Base-by-base conservation (phyloP, 2,329 filamentous ascomycete genomes). In the Ophiostoma piceae region DNA sequence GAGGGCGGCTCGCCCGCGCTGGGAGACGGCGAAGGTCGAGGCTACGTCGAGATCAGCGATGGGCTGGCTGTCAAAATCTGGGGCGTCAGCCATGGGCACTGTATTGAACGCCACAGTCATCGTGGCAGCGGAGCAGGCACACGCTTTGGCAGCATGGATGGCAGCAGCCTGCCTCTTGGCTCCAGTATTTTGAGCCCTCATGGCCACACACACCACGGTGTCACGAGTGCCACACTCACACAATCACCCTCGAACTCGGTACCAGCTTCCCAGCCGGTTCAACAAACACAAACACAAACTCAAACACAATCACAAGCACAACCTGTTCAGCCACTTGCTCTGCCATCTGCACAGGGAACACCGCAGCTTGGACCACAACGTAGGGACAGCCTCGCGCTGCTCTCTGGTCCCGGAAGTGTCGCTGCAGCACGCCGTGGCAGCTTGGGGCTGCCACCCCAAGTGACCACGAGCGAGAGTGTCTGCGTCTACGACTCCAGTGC, bases 401-500 rank as follows among this genome's bases (percentile, higher is more conserved):
- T 66, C 2, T 68, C 71, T 8, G 47, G 60, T 19, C 64, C 54
- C 1, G 70, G 67, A 64, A 51, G 57, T 32, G 57, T 60, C 22
- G 70, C 35, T 19, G n/a, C 62, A 9, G 35, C 62, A 39, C 35
- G 57, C 67, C 16, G 64, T 39, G 2, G 66, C 69, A 22, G 71
- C 68, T 11, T 71, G 65, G 5, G n/a, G 29, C 14, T 72, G 69
- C 29, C 67, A 69, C 9, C 37, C 11, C 39, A 41, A 1, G 37
- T 54, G 26, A 35, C 69, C 7, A 54, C 78, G n/a, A 78, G 77
- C 67, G 84, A 88, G 70, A 81, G 80, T 22, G 76, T 84, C 43
- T 93, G 90, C 74, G 90, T 93, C 0, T 90, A 92, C 71, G 92
- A 97, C 77, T 96, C 92, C 73, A 95, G 93, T 22, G 94, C 92